A percentile compares a stretch with the other conserved stretches of the same genome.
Conservation (phyloP, 2,329 filamentous ascomycete species). For the Rachicladosporium sp. region DNA sequence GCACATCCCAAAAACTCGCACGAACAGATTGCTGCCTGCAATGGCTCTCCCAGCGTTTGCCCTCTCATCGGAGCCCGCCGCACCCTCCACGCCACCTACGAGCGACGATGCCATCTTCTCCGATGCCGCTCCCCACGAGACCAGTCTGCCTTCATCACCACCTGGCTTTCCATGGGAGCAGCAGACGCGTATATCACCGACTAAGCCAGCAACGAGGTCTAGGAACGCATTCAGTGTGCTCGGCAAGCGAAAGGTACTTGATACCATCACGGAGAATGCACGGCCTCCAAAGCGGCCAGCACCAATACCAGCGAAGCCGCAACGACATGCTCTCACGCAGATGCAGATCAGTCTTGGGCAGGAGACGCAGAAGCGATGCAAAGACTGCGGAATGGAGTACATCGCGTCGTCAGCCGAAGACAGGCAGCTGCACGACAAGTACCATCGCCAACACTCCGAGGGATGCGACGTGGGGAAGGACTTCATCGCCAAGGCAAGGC, state of each 20-base stretch:
- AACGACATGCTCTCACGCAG: conserved; percentile 33
- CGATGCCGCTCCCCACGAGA: conserved; percentile 16
- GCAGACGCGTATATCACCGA: too few species aligned
- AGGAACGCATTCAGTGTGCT: conserved; percentile 22
- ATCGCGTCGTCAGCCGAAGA: conserved; percentile 50
- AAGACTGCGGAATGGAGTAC: conserved; percentile 54
- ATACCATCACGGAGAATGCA: conserved; percentile 21
- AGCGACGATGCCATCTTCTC: conserved; percentile 15
- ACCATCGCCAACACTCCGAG: conserved; percentile 48
- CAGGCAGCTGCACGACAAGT: conserved; percentile 49
- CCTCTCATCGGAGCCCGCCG: background rate
- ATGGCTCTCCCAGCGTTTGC: too few species aligned
- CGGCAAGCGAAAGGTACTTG: conserved; percentile 19
- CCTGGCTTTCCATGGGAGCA: conserved; percentile 30
- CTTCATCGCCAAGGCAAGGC: conserved; percentile 34
- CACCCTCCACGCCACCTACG: conserved; percentile 13
- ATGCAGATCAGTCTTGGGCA: conserved; percentile 50
- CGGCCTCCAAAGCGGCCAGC: conserved; percentile 15
- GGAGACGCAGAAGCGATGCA: conserved; percentile 44
- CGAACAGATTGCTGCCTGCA: too few species aligned
- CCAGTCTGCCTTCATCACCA: conserved; percentile 42
- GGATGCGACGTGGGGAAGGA: conserved; percentile 50
- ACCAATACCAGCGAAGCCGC: conserved; percentile 12
- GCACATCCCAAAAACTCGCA: too few species aligned
- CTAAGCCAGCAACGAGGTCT: conserved; percentile 1